Conservation (phyloP, 2,329 filamentous ascomycete species). For the Xylariaceae sp. region DNA sequence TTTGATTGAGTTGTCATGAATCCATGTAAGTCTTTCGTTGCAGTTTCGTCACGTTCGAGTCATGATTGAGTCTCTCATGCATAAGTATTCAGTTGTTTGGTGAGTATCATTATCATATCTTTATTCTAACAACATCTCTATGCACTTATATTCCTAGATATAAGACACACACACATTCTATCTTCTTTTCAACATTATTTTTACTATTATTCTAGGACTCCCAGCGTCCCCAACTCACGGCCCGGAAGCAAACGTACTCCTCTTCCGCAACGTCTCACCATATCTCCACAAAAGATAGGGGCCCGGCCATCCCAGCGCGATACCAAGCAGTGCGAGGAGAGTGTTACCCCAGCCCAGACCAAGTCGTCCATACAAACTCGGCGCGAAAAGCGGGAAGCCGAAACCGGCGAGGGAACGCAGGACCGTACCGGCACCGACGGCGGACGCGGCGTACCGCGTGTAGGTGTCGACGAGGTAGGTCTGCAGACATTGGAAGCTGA, state of each 20-base stretch:
- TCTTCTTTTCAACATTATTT: neutral
- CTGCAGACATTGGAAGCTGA: slow-evolving; percentile 43
- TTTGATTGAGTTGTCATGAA: too few relatives aligned
- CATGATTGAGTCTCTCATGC: too few relatives aligned
- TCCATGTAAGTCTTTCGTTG: too few relatives aligned
- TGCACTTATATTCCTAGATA: too few relatives aligned
- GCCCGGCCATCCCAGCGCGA: slow-evolving; percentile 46
- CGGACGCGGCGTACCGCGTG: slow-evolving; percentile 42
- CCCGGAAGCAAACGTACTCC: slow-evolving; percentile 32
- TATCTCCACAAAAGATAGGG: slow-evolving; percentile 41
- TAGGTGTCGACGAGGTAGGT: slow-evolving; percentile 45
- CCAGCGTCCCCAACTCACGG: neutral
- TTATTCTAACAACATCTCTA: too few relatives aligned
- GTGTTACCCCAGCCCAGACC: slow-evolving; percentile 46
- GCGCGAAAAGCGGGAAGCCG: slow-evolving; percentile 48
- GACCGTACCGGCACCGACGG: slow-evolving; percentile 41
- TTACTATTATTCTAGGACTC: neutral
- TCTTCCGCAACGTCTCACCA: slow-evolving; percentile 35
- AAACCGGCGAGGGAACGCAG: slow-evolving; percentile 46
- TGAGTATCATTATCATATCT: too few relatives aligned
- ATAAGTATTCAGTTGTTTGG: too few relatives aligned
- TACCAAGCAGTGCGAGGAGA: slow-evolving; percentile 43
- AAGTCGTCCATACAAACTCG: slow-evolving; percentile 39
- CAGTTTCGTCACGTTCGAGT: too few relatives aligned
- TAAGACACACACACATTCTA: neutral